These are phyloP conservation scores for Pichia kudriavzevii DNA, from an alignment of 1,139 yeast species.

Conservation along the genomic window DNA sequence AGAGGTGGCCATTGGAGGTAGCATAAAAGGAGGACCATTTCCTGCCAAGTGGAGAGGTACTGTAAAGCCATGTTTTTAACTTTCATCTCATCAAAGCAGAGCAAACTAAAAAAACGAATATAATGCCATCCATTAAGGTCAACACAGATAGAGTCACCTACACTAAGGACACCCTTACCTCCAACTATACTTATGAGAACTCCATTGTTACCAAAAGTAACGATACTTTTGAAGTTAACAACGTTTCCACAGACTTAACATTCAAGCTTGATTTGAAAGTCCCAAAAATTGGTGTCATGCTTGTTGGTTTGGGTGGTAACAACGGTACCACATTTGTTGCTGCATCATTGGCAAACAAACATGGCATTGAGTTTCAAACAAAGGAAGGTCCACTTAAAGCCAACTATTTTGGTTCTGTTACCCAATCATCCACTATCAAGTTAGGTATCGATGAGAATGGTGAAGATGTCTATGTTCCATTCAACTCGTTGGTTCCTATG, in stretches of 20 bases:
- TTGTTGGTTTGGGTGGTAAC: conserved; percentile 96
- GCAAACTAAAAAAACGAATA: conserved; percentile 11
- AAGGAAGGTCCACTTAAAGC: conserved; percentile 77
- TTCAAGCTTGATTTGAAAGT: conserved; percentile 78
- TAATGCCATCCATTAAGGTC: conserved; percentile 42
- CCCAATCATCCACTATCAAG: conserved; percentile 86
- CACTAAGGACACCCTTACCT: conserved; percentile 51
- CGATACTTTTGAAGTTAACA: conserved; percentile 58
- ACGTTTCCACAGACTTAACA: conserved; percentile 66
- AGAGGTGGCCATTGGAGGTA: too few relatives aligned
- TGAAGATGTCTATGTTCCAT: conserved; percentile 87
- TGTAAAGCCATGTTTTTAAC: too few relatives aligned
- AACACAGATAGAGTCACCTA: conserved; percentile 55
- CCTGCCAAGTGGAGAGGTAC: too few relatives aligned
- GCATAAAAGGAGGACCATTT: too few relatives aligned
- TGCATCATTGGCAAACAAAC: conserved; percentile 78
- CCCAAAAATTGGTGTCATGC: conserved; percentile 82
- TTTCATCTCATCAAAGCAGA: neutral
- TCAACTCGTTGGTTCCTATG: conserved; percentile 82
- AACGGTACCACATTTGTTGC: conserved; percentile 90
- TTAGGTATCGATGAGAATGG: conserved; percentile 80
- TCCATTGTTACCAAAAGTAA: conserved; percentile 43
- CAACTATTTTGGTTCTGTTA: conserved; percentile 92
- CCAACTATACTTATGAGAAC: conserved; percentile 68
- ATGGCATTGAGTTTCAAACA: conserved; percentile 69